Evolutionary conservation across 805 yeast species (phyloP).

Genomic region (Wickerhamiella azyma): DNA sequence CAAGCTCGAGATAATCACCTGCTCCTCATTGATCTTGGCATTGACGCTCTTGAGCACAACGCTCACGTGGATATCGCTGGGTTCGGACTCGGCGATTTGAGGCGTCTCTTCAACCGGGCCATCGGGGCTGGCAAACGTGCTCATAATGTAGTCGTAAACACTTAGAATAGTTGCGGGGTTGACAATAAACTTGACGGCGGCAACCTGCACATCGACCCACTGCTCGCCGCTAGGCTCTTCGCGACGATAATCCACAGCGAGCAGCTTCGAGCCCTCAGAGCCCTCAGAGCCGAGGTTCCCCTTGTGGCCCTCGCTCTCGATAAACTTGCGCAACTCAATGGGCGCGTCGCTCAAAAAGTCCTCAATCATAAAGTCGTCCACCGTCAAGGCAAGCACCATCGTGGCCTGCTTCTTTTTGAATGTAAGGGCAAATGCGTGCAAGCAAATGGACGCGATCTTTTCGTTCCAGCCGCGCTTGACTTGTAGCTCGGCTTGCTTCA

Average conservation of each 20-base stretch:
- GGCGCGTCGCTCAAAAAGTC: constrained; percentile 62
- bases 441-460: constrained; percentile 56
- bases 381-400: constrained; percentile 50
- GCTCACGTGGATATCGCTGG: constrained; percentile 39
- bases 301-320: constrained; percentile 50
- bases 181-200: constrained; percentile 61
- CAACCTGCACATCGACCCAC: constrained; percentile 53
- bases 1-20: constrained; percentile 66
- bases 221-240: constrained; percentile 44
- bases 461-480: constrained; percentile 58
- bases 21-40: constrained; percentile 68
- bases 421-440: constrained; percentile 48
- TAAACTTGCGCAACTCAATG: constrained; percentile 49
- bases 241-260: constrained; percentile 9
- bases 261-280: constrained; percentile 10
- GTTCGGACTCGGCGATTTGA: neutral
- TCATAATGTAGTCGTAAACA: constrained; percentile 62
- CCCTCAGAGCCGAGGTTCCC: too few relatives aligned
- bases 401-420: constrained; percentile 43
- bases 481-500: constrained; percentile 48
- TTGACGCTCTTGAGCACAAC: constrained; percentile 61
- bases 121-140: constrained; percentile 73
- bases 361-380: constrained; percentile 54
- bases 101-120: neutral
- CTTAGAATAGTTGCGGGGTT: constrained; percentile 70